Evolutionary conservation across 179 eudicot species (phyloP), one percentile per base, ranked within the genome.

Genomic region (Corrigiola litoralis): DNA sequence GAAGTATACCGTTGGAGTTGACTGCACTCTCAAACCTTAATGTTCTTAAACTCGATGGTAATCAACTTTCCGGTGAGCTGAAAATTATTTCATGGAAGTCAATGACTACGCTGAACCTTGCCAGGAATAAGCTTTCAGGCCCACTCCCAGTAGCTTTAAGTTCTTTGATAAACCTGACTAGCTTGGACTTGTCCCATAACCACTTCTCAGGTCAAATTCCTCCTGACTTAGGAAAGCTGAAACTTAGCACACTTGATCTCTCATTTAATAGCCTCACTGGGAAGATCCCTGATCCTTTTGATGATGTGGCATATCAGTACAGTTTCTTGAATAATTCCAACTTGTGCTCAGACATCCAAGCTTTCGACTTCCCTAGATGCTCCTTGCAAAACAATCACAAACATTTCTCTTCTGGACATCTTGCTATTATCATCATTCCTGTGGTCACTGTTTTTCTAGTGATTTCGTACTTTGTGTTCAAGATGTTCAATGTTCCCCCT

Each of bases 201-300:
- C 77, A 74, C 33, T 67, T 92, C 24, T 78, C 89, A 0, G 98
- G 98, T 23, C 58, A 74, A 50, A 83, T 92, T 45, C 97, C 97
- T 2, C 58, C 77, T 8, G 70, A 85, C 29, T 52, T 92, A 18
- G 86, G 85, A 48, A 75, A 49, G 0, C 32, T 84, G 75, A 79
- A 9, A 65, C 76, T 83, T 20, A 70, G 68, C 58, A 61, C 49
- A 18, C 78, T 92, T 12, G 80, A 92, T 50, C 71, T 90, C n/a
- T 90, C 98, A 0, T 81, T 77, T 32, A 92, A 92, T 51, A 60
- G 80, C 27, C 85, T 92, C 58, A 48, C 65, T 0, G 97, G 98
- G 18, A 53, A 58, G 73, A 72, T 92, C 73, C 98, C 98, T 0
- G n/a, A 7, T 63, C 70, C 65, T 21, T 66, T 81, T n/a, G 95